Conservation (phyloP, 768 basidiomycete species). For the Sarcodon aspratus region DNA sequence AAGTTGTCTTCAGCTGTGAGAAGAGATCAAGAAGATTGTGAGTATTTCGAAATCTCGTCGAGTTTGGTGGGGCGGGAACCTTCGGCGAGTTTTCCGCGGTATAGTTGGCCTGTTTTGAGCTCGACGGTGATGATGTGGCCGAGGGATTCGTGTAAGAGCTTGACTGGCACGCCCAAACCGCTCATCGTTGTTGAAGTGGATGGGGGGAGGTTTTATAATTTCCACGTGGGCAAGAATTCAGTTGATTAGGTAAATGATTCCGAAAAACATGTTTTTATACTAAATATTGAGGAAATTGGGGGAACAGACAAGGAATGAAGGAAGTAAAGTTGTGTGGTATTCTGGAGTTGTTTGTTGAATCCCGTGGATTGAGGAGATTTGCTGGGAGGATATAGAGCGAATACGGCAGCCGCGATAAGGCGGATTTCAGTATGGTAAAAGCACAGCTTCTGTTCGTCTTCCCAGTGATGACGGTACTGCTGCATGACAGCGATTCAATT, state of each 20-base stretch:
- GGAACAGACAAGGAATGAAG: too few species aligned
- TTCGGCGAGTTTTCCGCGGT: conserved; percentile 94
- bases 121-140: conserved; percentile 98
- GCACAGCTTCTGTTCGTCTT: too few species aligned
- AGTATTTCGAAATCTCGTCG: neutral
- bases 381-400: too few species aligned
- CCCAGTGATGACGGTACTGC: too few species aligned
- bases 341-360: too few species aligned
- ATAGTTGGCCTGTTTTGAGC: conserved; percentile 94
- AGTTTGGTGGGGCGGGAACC: conserved; percentile 32
- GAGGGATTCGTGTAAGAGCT: conserved; percentile 91
- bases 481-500: too few species aligned
- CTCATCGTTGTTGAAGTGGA: conserved; percentile 20
- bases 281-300: too few species aligned
- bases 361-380: too few species aligned
- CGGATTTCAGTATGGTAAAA: too few species aligned
- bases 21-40: conserved; percentile 10
- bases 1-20: conserved; percentile 89
- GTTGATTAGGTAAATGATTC: neutral
- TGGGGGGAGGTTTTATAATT: neutral
- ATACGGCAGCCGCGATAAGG: too few species aligned
- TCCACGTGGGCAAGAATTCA: neutral
- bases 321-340: too few species aligned
- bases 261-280: too few species aligned
- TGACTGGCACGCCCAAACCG: conserved; percentile 88